Base-by-base conservation (phyloP, 805 yeast genomes). In the Danielia oregonensis region DNA sequence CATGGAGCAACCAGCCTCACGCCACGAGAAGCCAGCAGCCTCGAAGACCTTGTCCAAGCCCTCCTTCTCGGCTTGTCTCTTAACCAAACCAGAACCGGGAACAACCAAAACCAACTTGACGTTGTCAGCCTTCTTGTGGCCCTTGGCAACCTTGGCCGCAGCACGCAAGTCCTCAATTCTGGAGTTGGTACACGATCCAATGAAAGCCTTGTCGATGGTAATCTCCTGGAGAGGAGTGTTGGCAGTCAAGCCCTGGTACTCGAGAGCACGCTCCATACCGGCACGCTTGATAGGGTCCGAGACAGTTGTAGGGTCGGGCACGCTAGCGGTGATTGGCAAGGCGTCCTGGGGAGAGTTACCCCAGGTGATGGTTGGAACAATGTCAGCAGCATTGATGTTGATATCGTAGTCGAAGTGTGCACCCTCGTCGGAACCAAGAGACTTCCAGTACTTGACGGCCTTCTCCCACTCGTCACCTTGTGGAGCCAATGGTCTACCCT, bases 1-100 rank as follows among this genome's bases (percentile, higher is more conserved):
- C 98, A 93, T 93, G 26, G 97, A 91, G 69, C 98, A 93, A 42
- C 98, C 98, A 47, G 98, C 97, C 70, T 93, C 98, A 72, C 98
- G 83, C 98, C 98, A 93, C 51, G 86, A 91, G 57, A 93, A 93
- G 14, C 96, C 97, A 33, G 98, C 97, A 32, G 79, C 86, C 54
- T 70, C 78, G 55, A 93, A 93, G 39, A 93, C 76, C 68, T 86
- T 85, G 62, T 93, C 93, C 38, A 93, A 74, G 34, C 98, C 98
- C 69, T 93, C 98, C 43, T 67, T 72, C 68, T 93, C 98, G 36
- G 98, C 98, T 65, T 86, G 94, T 41, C 71, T 69, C 68, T 91
- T 93, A 48, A 93, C 93, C 43, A 93, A 72, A 47, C 98, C 98
- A 16, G 97, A 89, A 38, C 98, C 98, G 33, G 98, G 98, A 29